A percentile compares a stretch with the other conserved stretches of the same genome.
These are phyloP conservation scores for Cladosporium sp. DNA, from an alignment of 2,329 filamentous ascomycete species.

Conservation along the genomic window DNA sequence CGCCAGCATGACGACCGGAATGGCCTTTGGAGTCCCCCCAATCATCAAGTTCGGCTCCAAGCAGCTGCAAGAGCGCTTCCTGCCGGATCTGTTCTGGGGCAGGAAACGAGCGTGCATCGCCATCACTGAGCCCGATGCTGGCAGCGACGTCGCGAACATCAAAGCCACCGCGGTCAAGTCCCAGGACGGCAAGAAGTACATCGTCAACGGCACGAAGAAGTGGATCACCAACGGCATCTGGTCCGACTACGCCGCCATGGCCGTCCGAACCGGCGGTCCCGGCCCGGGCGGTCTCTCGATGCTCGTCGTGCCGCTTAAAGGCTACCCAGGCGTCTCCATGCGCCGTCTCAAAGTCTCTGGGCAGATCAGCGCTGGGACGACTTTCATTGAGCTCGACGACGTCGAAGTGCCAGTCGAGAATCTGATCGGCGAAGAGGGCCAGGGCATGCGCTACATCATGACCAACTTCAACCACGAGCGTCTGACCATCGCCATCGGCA, in stretches of 20 bases:
- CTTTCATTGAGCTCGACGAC: slow-evolving; percentile 74
- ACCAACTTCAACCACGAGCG: slow-evolving; percentile 74
- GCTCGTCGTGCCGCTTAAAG: slow-evolving; percentile 69
- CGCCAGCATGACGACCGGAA: slow-evolving; percentile 67
- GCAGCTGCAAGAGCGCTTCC: slow-evolving; percentile 63
- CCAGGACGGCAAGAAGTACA: slow-evolving; percentile 64
- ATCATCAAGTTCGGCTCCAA: slow-evolving; percentile 67
- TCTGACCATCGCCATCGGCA: slow-evolving; percentile 64
- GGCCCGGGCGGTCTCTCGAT: slow-evolving; percentile 65
- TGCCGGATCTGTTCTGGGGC: slow-evolving; percentile 68
- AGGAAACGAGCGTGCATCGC: slow-evolving; percentile 71
- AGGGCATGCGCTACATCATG: slow-evolving; percentile 66
- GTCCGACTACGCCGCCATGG: slow-evolving; percentile 68
- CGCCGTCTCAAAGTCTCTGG: slow-evolving; percentile 67
- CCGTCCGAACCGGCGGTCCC: slow-evolving; percentile 69
- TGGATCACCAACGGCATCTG: slow-evolving; percentile 77
- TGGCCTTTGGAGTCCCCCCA: slow-evolving; percentile 71
- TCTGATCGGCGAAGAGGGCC: slow-evolving; percentile 67
- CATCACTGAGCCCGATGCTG: slow-evolving; percentile 75
- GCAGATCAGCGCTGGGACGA: slow-evolving; percentile 66
- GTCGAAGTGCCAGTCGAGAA: slow-evolving; percentile 71
- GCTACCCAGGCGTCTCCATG: slow-evolving; percentile 66
- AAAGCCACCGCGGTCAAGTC: slow-evolving; percentile 65
- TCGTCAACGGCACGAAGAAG: slow-evolving; percentile 76
- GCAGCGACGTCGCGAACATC: slow-evolving; percentile 73